phyloP scores from a whole-genome alignment of 805 yeast species.

The Danielia reshetovae region DNA sequence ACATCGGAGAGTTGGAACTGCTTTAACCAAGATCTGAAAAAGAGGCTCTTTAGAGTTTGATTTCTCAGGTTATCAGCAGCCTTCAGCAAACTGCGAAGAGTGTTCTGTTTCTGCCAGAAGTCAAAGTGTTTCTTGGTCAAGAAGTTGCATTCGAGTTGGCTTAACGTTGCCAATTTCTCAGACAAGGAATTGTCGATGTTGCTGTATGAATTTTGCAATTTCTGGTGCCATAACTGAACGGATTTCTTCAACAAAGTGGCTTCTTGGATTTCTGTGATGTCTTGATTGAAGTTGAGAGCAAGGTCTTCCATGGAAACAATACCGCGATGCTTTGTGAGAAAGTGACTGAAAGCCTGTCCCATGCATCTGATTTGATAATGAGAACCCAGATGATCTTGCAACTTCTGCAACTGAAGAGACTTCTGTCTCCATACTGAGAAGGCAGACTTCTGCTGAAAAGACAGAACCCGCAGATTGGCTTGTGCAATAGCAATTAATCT shows the following conservation, averaged over 20 bases:
- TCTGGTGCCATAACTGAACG: background rate
- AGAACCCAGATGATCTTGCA: background rate
- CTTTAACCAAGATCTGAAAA: conserved; percentile 3
- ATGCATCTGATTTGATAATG: too few relatives aligned
- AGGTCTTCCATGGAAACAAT: too few relatives aligned
- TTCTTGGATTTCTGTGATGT: too few relatives aligned
- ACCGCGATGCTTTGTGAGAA: too few relatives aligned
- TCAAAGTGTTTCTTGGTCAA: conserved; percentile 1
- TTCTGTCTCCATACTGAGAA: background rate
- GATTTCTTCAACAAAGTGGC: too few relatives aligned
- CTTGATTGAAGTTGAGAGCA: too few relatives aligned
- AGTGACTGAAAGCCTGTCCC: too few relatives aligned
- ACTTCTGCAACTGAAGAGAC: background rate
- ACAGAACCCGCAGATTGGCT: background rate
- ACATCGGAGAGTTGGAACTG: background rate
- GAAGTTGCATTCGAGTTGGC: background rate
- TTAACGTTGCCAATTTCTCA: conserved; percentile 3
- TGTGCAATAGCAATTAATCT: conserved; percentile 13
- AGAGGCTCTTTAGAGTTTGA: conserved; percentile 1
- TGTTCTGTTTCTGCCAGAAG: conserved; percentile 1
- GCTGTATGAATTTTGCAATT: too few relatives aligned
- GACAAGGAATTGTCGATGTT: conserved; percentile 1
- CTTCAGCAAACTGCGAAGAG: background rate
- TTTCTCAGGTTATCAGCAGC: background rate
- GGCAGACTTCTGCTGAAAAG: background rate